Evolutionary conservation across 495 filamentous ascomycete species (phyloP).

Genomic region (Neurospora hispaniola): DNA sequence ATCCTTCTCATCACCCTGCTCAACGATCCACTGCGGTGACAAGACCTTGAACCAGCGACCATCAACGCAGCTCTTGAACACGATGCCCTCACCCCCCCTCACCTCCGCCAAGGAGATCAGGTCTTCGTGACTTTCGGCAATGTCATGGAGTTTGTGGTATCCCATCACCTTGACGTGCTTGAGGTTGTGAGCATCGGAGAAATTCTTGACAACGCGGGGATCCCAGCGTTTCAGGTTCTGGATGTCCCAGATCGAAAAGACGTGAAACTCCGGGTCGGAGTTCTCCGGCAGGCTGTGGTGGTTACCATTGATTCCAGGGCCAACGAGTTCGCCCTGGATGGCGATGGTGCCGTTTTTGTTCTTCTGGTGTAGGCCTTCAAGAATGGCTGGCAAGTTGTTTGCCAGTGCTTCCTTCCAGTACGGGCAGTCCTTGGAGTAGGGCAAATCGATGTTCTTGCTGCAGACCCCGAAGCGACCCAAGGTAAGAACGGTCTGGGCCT

Average conservation of each 20-base stretch:
- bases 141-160: slow-evolving; percentile 7
- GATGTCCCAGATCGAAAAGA: slow-evolving; percentile 15
- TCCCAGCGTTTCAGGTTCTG: slow-evolving; percentile 3
- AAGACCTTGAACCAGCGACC: slow-evolving; percentile 23
- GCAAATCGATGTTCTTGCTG: slow-evolving; percentile 10
- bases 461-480: slow-evolving; percentile 22
- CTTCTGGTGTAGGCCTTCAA: slow-evolving; percentile 3
- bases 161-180: slow-evolving; percentile 19
- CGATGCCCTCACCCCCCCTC: slow-evolving; percentile 14
- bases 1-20: slow-evolving; percentile 6
- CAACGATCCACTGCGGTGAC: slow-evolving; percentile 8
- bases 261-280: slow-evolving; percentile 8
- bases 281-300: slow-evolving; percentile 4
- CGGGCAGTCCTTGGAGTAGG: background rate
- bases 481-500: background rate
- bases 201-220: slow-evolving; percentile 6
- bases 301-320: slow-evolving; percentile 13
- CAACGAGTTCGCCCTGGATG: slow-evolving; percentile 22
- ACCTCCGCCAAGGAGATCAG: slow-evolving; percentile 12
- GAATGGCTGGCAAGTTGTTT: background rate
- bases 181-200: slow-evolving; percentile 4
- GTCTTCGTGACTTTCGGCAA: slow-evolving; percentile 12
- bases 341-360: slow-evolving; percentile 4
- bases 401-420: slow-evolving; percentile 9
- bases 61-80: slow-evolving; percentile 21